These are phyloP conservation scores for Crotalaria pallida DNA, from an alignment of 306 rosid species.

Conservation along the genomic window DNA sequence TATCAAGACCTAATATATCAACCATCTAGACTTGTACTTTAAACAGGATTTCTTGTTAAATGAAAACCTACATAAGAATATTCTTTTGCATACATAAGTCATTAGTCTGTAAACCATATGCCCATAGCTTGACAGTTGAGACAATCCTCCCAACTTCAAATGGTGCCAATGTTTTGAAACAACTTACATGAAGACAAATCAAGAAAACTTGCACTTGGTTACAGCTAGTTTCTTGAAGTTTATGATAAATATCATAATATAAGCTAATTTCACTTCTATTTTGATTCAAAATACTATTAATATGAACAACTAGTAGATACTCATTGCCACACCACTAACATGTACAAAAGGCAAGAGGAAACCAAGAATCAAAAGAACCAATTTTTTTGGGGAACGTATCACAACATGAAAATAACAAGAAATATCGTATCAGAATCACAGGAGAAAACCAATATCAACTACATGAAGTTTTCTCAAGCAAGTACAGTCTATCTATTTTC, in stretches of 20 bases:
- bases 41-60: neutral
- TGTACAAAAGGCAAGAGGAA: neutral
- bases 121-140: neutral
- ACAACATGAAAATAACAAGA: neutral
- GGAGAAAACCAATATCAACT: slow-evolving; percentile 5
- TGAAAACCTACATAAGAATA: neutral
- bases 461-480: slow-evolving; percentile 10
- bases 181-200: neutral
- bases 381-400: neutral
- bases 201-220: neutral
- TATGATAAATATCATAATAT: neutral
- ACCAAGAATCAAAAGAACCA: neutral
- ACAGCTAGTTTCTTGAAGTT: neutral
- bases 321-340: neutral
- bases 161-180: neutral
- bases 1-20: neutral
- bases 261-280: neutral
- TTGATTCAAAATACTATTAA: slow-evolving; percentile 9
- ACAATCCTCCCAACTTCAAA: neutral
- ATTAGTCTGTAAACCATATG: neutral
- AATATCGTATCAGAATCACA: neutral
- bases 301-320: neutral
- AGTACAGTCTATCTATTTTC: slow-evolving; percentile 10
- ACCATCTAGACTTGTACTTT: neutral
- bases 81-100: neutral